phyloP scores from a whole-genome alignment of 352 stramenopile genomes.

The Globisporangium rhizosaccharum region DNA sequence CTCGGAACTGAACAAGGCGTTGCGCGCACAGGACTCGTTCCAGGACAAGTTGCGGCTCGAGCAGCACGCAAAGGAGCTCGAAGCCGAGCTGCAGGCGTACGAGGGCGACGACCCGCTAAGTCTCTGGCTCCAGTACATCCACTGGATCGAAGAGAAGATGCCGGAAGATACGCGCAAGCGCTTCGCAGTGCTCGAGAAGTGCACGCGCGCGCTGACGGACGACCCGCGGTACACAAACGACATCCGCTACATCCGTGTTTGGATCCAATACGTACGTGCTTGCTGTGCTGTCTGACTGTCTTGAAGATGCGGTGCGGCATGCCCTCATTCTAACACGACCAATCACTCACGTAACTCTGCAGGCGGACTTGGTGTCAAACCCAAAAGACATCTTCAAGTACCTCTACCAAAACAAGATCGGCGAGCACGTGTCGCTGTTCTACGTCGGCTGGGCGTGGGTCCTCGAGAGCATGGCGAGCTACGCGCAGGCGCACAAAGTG shows the following conservation, averaged over 20 bases:
- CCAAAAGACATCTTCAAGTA: conserved; percentile 89
- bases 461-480: conserved; percentile 74
- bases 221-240: conserved; percentile 65
- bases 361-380: conserved; percentile 83
- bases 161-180: conserved; percentile 81
- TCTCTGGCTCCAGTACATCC: conserved; percentile 69
- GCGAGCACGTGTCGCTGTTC: conserved; percentile 72
- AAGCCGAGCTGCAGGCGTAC: conserved; percentile 43
- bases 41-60: conserved; percentile 56
- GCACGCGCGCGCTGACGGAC: conserved; percentile 65
- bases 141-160: conserved; percentile 78
- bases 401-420: conserved; percentile 84
- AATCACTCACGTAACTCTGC: conserved; percentile 2
- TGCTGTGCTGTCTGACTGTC: neutral
- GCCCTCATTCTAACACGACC: neutral
- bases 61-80: conserved; percentile 41
- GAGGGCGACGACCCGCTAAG: conserved; percentile 58
- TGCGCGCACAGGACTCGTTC: conserved; percentile 59
- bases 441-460: conserved; percentile 86
- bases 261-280: conserved; percentile 82
- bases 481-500: conserved; percentile 80
- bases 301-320: neutral
- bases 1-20: conserved; percentile 64
- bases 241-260: conserved; percentile 75
- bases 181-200: conserved; percentile 67